Base-by-base conservation (phyloP, 768 basidiomycete species). In the Collybiopsis luxurians region DNA sequence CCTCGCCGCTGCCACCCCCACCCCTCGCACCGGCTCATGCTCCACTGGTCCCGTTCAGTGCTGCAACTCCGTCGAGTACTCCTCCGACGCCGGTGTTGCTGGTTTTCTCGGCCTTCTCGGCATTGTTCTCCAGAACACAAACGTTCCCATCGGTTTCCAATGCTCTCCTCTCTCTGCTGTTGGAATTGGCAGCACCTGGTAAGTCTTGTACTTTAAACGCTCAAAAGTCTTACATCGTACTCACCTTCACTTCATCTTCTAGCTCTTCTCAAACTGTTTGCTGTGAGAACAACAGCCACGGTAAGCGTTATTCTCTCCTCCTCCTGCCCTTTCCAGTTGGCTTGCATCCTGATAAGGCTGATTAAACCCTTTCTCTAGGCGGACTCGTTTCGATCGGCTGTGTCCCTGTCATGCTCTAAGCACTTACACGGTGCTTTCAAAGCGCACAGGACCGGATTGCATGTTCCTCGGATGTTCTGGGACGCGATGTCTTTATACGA, bases 31-130 rank as follows among this genome's bases (percentile, higher is more conserved):
- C 26, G 28, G 38, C 38, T 39, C 12, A 23, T 54, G 53, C 53
- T 17, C 39, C 11, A 54, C 53, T 44, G 53, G 53, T 12, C 28
- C 53, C 4, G 12, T 54, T 11, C 53, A 54, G 53, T 54, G 53
- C 43, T 54, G 53, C 40, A 11, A 54, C 2, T 40, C n/a, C 23
- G 28, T 31, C 24, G n/a, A 54, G 23, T n/a, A 31, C 10, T 39
- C 60, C 15, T 13, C n/a, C 2, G 28, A 26, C n/a, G 28, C 7
- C 19, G 9, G 7, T 24, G n/a, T n/a, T 11, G 7, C 27, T 10
- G 3, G 27, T 1, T 11, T 54, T 7, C 40, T 42, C 9, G 53
- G 40, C 6, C 19, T 44, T 13, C 24, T 54, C 7, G 53, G 53
- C 24, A 24, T 54, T 15, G 53, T 54, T 10, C 17, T 54, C 15